Conservation (phyloP, 1,139 yeast species). For the Hansenula anomala region DNA sequence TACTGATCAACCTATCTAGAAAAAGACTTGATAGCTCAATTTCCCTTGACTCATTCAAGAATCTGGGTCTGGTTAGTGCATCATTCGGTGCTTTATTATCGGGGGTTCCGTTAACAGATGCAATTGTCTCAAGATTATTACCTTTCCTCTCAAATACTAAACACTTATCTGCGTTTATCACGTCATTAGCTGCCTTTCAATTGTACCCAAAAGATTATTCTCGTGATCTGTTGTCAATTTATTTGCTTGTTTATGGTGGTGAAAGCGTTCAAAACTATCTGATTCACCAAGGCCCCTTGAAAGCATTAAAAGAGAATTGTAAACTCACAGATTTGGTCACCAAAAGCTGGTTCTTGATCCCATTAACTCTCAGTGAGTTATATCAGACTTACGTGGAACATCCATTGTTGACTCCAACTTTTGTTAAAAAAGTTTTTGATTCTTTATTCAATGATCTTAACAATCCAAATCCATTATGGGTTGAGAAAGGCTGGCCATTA, state of each 20-base stretch:
- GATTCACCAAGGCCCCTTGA: background rate
- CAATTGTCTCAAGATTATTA: background rate
- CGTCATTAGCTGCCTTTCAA: constrained; percentile 1
- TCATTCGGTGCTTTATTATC: constrained; percentile 9
- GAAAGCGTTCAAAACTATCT: constrained; percentile 5
- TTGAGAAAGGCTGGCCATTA: constrained; percentile 11
- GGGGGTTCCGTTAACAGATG: constrained; percentile 8
- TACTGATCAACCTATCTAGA: background rate
- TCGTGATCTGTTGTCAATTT: constrained; percentile 7
- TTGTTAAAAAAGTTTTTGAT: constrained; percentile 3
- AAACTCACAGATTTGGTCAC: background rate
- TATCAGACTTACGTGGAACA: constrained; percentile 7
- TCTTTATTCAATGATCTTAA: constrained; percentile 9
- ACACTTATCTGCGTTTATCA: background rate
- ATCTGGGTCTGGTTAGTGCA: constrained; percentile 5
- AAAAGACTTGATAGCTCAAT: constrained; percentile 3
- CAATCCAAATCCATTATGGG: constrained; percentile 12
- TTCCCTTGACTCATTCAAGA: constrained; percentile 6
- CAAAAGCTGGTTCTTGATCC: constrained; percentile 3
- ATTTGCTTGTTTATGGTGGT: constrained; percentile 4
- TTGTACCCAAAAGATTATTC: constrained; percentile 2
- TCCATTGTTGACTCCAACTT: constrained; percentile 10
- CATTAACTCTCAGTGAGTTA: constrained; percentile 5
- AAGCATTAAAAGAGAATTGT: no score
- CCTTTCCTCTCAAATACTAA: background rate